Percentiles rank a stretch among this genome's conserved stretches.
These are phyloP conservation scores for Candida andamanensis DNA, from an alignment of 805 yeast genomes.

Conservation along the genomic window DNA sequence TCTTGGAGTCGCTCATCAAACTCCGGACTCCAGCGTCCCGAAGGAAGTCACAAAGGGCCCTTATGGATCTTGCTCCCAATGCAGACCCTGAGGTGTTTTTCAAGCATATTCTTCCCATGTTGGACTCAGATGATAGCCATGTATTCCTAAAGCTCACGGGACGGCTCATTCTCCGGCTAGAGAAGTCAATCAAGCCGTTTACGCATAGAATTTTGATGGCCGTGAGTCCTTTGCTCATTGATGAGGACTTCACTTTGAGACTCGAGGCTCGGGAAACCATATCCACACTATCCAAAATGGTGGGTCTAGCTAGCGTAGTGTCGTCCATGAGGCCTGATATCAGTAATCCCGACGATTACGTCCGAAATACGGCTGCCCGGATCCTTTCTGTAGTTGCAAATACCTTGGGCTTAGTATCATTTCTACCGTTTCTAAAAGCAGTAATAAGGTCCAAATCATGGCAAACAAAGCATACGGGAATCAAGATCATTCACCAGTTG, in stretches of 20 bases:
- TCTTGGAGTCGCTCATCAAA: constrained; percentile 59
- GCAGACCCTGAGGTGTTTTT: constrained; percentile 71
- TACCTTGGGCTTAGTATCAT: constrained; percentile 64
- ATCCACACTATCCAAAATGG: constrained; percentile 69
- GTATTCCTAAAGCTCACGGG: constrained; percentile 71
- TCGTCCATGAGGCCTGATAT: constrained; percentile 75
- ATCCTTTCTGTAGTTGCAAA: constrained; percentile 81
- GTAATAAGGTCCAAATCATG: constrained; percentile 72
- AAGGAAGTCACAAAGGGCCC: constrained; percentile 60
- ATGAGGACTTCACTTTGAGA: constrained; percentile 71
- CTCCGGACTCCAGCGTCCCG: constrained; percentile 67
- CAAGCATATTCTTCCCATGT: constrained; percentile 70
- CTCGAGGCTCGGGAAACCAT: constrained; percentile 76
- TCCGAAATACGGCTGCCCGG: constrained; percentile 69
- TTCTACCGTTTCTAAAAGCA: constrained; percentile 78
- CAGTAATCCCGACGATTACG: constrained; percentile 76
- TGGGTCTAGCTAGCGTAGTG: constrained; percentile 79
- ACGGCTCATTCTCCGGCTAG: constrained; percentile 61
- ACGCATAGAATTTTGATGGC: constrained; percentile 70
- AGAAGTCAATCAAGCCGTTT: constrained; percentile 62
- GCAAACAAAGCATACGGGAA: constrained; percentile 83
- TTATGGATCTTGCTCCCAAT: constrained; percentile 51
- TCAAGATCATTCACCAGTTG: constrained; percentile 69
- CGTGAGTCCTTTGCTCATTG: constrained; percentile 72
- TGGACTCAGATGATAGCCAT: too few species aligned